These are phyloP conservation scores for Macaranga tanarius DNA, from an alignment of 441 rosid species.

Conservation along the genomic window DNA sequence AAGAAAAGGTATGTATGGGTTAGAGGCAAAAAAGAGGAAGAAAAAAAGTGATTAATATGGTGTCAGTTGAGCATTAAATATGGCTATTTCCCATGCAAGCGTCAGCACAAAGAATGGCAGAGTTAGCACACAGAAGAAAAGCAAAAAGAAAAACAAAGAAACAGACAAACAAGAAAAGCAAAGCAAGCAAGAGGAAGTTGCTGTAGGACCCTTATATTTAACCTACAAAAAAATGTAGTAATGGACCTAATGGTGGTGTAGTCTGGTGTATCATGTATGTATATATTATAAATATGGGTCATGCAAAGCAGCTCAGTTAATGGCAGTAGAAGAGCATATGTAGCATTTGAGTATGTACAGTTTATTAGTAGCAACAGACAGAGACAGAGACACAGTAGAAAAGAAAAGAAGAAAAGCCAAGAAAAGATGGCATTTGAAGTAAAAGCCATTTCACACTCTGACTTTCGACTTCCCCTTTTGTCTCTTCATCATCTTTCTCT, in stretches of 20 bases:
- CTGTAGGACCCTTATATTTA: no score
- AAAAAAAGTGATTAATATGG: neutral
- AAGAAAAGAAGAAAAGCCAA: slow-evolving; percentile 14
- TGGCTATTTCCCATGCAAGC: slow-evolving; percentile 25
- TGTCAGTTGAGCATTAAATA: slow-evolving; percentile 1
- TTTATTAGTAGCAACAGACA: neutral
- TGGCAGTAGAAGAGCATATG: slow-evolving; percentile 4
- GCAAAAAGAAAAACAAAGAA: neutral
- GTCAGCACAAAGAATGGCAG: slow-evolving; percentile 17
- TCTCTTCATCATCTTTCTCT: slow-evolving; percentile 30
- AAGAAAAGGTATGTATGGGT: neutral
- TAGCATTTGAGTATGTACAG: neutral
- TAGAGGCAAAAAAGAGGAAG: neutral
- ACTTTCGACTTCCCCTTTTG: slow-evolving; percentile 50
- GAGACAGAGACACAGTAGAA: neutral
- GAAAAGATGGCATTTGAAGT: slow-evolving; percentile 10
- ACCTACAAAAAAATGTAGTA: no score
- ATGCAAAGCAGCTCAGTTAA: neutral
- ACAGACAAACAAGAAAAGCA: neutral
- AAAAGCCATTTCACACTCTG: slow-evolving; percentile 26
- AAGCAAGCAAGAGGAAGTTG: neutral
- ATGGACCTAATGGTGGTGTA: no score
- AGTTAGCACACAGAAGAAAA: slow-evolving; percentile 4
- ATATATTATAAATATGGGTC: no score
- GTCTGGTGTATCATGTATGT: no score